Evolutionary conservation across 1,139 yeast species (phyloP), one percentile per base, ranked within the genome.

Genomic region (Hanseniaspora uvarum): DNA sequence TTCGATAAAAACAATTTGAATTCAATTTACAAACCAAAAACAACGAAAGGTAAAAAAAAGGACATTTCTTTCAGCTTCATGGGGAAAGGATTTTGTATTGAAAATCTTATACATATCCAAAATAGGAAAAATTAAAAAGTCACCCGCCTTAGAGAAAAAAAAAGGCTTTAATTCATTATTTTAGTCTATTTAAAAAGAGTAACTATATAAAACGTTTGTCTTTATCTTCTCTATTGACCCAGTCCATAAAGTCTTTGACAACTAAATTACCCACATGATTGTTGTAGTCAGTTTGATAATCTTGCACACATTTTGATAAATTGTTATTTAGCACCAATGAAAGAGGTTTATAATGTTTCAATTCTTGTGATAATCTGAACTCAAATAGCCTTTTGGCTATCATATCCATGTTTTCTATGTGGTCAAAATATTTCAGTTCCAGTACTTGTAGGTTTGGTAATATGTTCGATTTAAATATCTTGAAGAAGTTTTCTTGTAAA

Each of bases 401-500:
- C 18, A 18, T 36, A n/a, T 44, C 34, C 10, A 37, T 36, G 24
- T 50, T 30, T 6, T 43, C 18, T n/a, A 24, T 30, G 28, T 50
- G 46, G 3, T 72, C 64, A 56, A 86, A 74, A 56, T 81, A 80
- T 56, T 94, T 72, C 37, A 89, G 73, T 65, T 89, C 97, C 53
- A 89, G 72, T 5, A 89, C 96, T 2, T 82, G 74, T 51, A 89
- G 67, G 51, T 73, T 73, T 4, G 79, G 78, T 55, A 86, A 75
- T 60, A 78, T 78, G 44, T 75, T 74, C 40, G 70, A 65, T 54
- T 75, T 75, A 28, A 87, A 68, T 0, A 84, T 74, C 41, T 75
- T 70, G 5, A 94, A 87, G 7, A 88, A 65, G 7, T 89, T 80
- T 65, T 88, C 79, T 19, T 88, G 78, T 43, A 89, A 67, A 45